Conservation (phyloP, 495 filamentous ascomycete species). For the Durotheca rogersii region DNA sequence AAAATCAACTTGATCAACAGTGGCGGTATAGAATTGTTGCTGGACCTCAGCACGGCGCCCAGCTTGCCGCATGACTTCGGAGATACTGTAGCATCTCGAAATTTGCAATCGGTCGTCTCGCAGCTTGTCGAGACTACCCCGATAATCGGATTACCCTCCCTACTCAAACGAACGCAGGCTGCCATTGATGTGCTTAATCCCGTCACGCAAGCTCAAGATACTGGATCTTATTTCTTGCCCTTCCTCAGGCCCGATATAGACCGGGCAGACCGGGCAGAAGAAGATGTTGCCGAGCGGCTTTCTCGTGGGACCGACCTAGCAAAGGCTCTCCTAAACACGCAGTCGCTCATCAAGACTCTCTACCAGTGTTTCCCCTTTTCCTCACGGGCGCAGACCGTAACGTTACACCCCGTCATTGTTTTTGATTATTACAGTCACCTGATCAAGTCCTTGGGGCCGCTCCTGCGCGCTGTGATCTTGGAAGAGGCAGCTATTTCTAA, state of each 20-base stretch:
- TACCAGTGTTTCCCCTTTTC: conserved; percentile 73
- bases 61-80: conserved; percentile 76
- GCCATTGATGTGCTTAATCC: conserved; percentile 66
- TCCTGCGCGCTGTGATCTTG: conserved; percentile 76
- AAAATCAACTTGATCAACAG: conserved; percentile 73
- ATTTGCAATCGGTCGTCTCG: conserved; percentile 71
- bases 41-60: conserved; percentile 78
- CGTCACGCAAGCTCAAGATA: conserved; percentile 51
- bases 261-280: conserved; percentile 34
- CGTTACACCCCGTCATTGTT: conserved; percentile 72
- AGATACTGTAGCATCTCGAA: conserved; percentile 61
- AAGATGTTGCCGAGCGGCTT: conserved; percentile 40
- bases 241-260: conserved; percentile 43
- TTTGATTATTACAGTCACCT: conserved; percentile 74
- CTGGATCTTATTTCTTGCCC: conserved; percentile 60
- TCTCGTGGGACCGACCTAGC: conserved; percentile 68
- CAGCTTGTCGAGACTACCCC: conserved; percentile 80
- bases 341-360: conserved; percentile 70
- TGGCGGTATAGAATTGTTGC: conserved; percentile 78
- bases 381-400: conserved; percentile 34
- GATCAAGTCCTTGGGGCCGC: conserved; percentile 67
- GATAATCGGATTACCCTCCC: conserved; percentile 74
- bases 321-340: conserved; percentile 73
- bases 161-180: conserved; percentile 70
- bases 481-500: conserved; percentile 72